Base-by-base conservation (phyloP, 805 yeast species). In the Ogataea populi-albae region DNA sequence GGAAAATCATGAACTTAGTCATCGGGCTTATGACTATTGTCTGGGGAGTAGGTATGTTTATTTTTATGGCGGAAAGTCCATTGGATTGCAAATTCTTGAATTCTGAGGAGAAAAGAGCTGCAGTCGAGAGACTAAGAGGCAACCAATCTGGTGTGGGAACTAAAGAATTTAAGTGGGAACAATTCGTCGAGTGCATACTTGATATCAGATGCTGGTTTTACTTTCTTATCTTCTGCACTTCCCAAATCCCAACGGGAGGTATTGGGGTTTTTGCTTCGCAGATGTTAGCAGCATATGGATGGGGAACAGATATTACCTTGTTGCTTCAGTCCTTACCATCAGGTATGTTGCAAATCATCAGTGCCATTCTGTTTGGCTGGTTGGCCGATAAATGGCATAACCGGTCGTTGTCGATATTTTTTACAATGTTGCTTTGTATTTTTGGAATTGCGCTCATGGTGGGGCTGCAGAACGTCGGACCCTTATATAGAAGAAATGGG, bases 1-100 rank as follows among this genome's bases (percentile, higher is more conserved):
- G 31, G 31, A 75, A 72, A 48, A 55, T 75, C 11, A 55, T 77
- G 7, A 80, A 73, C 50, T 55, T 81, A 30, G 62, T 78, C 23
- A 68, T 75, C 27, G 89, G 88, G 14, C 54, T 66, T 10, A 61
- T 73, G 41, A 79, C 83, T 6, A 54, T 77, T 5, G 49, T 69
- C 10, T 49, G 75, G 10, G 82, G 82, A 4, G 34, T 68, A 7
- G 41, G 64, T 12, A 64, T 77, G 40, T 56, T 55, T 30, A 47
- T 73, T 37, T 75, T 73, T 55, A 52, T 81, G 36, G 83, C 49
- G 30, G 42, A 41, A 30, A 38, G 37, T 23, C 85, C 85, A 23
- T 57, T 63, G 4, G 54, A 11, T 9, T 67, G 68, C 9, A 57
- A 64, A 61, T 64, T 62, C 37, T 52, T 65, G 42, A 52, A 45